Evolutionary conservation across 225 moss, liverwort and hornwort genomes (phyloP).

Genomic region (Lunularia cruciata): DNA sequence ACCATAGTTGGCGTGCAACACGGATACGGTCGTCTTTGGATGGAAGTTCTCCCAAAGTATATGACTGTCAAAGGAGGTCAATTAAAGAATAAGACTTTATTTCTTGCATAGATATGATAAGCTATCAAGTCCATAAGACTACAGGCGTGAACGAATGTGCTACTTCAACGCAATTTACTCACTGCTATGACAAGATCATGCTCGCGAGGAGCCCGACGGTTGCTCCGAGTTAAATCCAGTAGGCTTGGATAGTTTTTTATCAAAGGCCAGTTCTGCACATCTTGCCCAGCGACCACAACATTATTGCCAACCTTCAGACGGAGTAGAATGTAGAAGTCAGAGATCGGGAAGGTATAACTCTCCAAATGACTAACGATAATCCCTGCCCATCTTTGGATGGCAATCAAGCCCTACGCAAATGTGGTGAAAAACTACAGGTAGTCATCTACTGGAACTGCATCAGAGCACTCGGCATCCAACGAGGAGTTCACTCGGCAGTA

Average conservation of each 20-base stretch:
- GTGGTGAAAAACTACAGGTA: too few species aligned
- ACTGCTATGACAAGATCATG: constrained; percentile 85
- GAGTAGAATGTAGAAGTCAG: too few species aligned
- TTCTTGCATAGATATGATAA: too few species aligned
- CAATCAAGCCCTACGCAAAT: too few species aligned
- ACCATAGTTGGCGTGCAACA: constrained; percentile 83
- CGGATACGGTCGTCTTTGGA: constrained; percentile 63
- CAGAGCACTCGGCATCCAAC: too few species aligned
- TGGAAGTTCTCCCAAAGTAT: constrained; percentile 73
- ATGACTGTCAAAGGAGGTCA: constrained; percentile 45
- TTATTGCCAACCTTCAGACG: constrained; percentile 33
- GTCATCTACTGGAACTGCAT: too few species aligned
- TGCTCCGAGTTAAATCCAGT: constrained; percentile 52
- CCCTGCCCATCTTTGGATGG: too few species aligned
- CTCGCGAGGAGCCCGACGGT: constrained; percentile 54
- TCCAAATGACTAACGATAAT: too few species aligned
- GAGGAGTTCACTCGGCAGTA: too few species aligned
- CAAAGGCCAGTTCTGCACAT: constrained; percentile 65
- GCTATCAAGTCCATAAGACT: background rate
- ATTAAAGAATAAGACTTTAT: too few species aligned
- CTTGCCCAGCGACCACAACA: constrained; percentile 41
- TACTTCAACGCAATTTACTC: constrained; percentile 8
- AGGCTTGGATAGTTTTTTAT: constrained; percentile 72
- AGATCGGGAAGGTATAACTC: too few species aligned
- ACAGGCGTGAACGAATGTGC: background rate